These are phyloP conservation scores for Citrus hindsii DNA, from an alignment of 345 rosid species.

Conservation along the genomic window DNA sequence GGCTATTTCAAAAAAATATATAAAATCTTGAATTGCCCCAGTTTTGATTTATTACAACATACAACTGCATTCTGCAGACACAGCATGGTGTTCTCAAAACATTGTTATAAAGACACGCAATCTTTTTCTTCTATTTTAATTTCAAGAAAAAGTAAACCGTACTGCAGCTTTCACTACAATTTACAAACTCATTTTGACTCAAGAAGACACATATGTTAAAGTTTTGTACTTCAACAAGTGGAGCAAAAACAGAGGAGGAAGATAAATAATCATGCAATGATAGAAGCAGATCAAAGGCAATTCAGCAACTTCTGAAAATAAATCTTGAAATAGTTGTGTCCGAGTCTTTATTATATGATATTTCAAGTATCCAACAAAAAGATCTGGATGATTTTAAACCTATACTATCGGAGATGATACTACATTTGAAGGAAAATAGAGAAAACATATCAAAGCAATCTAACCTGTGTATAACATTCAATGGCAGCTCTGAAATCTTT, in stretches of 20 bases:
- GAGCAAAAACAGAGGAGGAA: neutral
- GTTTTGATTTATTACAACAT: no score
- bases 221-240: neutral
- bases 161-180: neutral
- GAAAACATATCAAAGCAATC: neutral
- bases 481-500: constrained; percentile 63
- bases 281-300: neutral
- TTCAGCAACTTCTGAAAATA: neutral
- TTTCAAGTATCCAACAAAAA: neutral
- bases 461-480: constrained; percentile 74
- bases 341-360: neutral
- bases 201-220: neutral
- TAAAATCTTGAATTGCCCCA: neutral
- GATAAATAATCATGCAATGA: neutral
- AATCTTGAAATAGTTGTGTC: neutral
- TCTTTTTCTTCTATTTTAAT: constrained; percentile 1
- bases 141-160: neutral
- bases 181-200: neutral
- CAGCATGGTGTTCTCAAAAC: neutral
- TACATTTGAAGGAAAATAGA: neutral
- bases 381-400: neutral
- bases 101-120: neutral
- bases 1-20: neutral
- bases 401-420: neutral
- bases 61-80: neutral